Conservation (phyloP, 192 early-diverging fungal genomes). For the Rhizophagus clarus region DNA sequence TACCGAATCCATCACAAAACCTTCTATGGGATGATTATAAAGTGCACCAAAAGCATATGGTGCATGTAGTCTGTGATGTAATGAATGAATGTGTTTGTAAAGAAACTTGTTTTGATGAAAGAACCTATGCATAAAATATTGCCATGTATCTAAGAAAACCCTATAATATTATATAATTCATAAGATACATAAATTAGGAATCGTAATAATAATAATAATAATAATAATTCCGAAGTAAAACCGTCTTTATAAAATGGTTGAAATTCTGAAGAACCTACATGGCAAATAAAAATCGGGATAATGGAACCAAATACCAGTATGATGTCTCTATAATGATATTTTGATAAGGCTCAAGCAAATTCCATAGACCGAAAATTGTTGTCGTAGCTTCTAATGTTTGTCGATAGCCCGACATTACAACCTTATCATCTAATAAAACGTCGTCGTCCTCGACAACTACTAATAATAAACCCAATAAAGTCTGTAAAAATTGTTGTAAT, state of each 20-base stretch:
- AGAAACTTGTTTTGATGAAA: slow-evolving; percentile 71
- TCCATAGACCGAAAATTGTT: not conserved
- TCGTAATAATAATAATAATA: too few relatives aligned
- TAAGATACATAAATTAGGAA: not conserved
- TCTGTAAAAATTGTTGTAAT: slow-evolving; percentile 71
- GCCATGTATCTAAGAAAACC: slow-evolving; percentile 54
- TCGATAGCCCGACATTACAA: not conserved
- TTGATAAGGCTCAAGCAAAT: not conserved
- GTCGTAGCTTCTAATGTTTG: not conserved
- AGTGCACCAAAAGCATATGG: slow-evolving; percentile 81
- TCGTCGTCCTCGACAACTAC: slow-evolving; percentile 32
- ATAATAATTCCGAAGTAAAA: too few relatives aligned
- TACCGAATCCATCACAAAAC: slow-evolving; percentile 72
- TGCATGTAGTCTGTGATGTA: slow-evolving; percentile 75
- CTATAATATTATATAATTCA: slow-evolving; percentile 21
- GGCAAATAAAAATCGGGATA: slow-evolving; percentile 47
- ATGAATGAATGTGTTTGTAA: slow-evolving; percentile 75
- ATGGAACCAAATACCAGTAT: slow-evolving; percentile 40
- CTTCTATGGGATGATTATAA: slow-evolving; percentile 83
- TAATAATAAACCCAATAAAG: slow-evolving; percentile 40
- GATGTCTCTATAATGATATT: slow-evolving; percentile 16
- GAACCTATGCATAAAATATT: slow-evolving; percentile 76
- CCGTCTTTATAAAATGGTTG: not conserved
- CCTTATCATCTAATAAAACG: slow-evolving; percentile 4
- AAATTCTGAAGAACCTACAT: slow-evolving; percentile 44